Evolutionary conservation across 2,329 filamentous ascomycete species (phyloP).

Genomic region (Alternaria dauci): DNA sequence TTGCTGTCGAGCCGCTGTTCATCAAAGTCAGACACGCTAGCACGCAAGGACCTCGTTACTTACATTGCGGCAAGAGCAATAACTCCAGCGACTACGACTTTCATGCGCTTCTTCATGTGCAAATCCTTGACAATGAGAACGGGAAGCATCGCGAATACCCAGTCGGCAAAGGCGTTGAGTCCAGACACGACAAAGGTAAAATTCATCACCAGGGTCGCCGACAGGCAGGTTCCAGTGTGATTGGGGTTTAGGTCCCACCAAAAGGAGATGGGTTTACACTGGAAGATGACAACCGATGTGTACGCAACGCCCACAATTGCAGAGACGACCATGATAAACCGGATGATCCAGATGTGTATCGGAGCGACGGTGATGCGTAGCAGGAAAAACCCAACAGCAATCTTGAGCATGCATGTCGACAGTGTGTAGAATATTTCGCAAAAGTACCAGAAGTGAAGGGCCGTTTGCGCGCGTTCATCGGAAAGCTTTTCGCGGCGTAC

Average conservation of each 20-base stretch:
- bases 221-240: conserved; percentile 52
- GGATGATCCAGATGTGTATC: conserved; percentile 57
- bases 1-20: conserved; percentile 50
- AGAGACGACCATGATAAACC: conserved; percentile 55
- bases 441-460: conserved; percentile 59
- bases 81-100: conserved; percentile 61
- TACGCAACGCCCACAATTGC: conserved; percentile 57
- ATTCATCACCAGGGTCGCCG: conserved; percentile 58
- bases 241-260: conserved; percentile 58
- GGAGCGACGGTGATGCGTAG: conserved; percentile 59
- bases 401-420: conserved; percentile 57
- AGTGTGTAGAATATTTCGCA: conserved; percentile 63
- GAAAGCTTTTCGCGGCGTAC: conserved; percentile 43
- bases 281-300: conserved; percentile 60
- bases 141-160: conserved; percentile 41
- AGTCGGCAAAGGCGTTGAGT: conserved; percentile 41
- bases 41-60: conserved; percentile 12
- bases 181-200: conserved; percentile 55
- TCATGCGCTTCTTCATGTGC: conserved; percentile 63
- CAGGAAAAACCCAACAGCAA: conserved; percentile 61
- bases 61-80: conserved; percentile 57
- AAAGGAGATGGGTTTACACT: conserved; percentile 60
- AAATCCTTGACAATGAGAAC: conserved; percentile 63
- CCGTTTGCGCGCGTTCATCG: conserved; percentile 34
- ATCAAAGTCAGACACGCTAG: conserved; percentile 13